Percentiles rank a stretch among this genome's conserved stretches.
These are phyloP conservation scores for Kwoniella sp. DNA, from an alignment of 768 basidiomycete genomes.

Conservation along the genomic window DNA sequence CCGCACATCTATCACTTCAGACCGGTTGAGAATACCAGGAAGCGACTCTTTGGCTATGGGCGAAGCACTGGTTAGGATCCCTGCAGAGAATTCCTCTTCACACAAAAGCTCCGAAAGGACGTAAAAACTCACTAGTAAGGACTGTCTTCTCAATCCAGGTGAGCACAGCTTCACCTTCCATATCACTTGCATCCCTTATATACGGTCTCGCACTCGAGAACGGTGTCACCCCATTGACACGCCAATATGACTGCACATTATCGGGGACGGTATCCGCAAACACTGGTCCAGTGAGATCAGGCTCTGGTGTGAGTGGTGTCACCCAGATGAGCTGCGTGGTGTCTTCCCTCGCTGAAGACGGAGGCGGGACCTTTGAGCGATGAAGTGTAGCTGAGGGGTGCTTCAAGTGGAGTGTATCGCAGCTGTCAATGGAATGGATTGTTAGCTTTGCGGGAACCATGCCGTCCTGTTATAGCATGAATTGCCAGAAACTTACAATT, in stretches of 20 bases:
- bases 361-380: slow-evolving; percentile 72
- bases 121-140: slow-evolving; percentile 39
- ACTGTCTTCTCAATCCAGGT: slow-evolving; percentile 81
- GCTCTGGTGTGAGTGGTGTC: slow-evolving; percentile 80
- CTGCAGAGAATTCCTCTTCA: slow-evolving; percentile 30
- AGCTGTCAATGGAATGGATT: slow-evolving; percentile 60
- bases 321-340: slow-evolving; percentile 86
- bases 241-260: slow-evolving; percentile 80
- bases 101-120: no score
- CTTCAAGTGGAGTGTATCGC: slow-evolving; percentile 88
- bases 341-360: slow-evolving; percentile 77
- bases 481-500: slow-evolving; percentile 46
- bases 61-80: slow-evolving; percentile 1
- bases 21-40: slow-evolving; percentile 85
- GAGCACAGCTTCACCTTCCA: slow-evolving; percentile 34
- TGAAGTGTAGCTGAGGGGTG: slow-evolving; percentile 81
- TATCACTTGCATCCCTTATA: slow-evolving; percentile 67
- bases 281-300: slow-evolving; percentile 72
- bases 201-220: slow-evolving; percentile 76
- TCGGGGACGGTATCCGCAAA: slow-evolving; percentile 83
- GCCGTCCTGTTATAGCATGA: no score
- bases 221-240: slow-evolving; percentile 79
- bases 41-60: slow-evolving; percentile 39
- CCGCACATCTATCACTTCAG: slow-evolving; percentile 74
- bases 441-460: slow-evolving; percentile 32